Evolutionary conservation across 1,284 basidiomycete species (phyloP).

Genomic region (Agroathelia rolfsii): DNA sequence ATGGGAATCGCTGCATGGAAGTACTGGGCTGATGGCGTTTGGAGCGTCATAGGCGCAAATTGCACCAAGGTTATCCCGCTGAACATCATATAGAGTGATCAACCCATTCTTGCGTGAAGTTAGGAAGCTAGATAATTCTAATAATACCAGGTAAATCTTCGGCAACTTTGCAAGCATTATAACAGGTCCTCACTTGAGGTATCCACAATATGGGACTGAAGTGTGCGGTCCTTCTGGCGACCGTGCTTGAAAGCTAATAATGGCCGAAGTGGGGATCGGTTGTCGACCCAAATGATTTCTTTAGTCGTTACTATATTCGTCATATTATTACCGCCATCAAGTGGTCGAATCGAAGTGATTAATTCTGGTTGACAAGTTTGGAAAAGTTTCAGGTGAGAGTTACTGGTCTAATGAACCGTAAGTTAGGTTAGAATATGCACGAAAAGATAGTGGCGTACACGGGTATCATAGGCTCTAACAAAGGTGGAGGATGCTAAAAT

Average conservation of each 20-base stretch:
- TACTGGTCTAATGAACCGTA: conserved; percentile 5
- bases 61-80: conserved; percentile 17
- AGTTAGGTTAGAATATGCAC: conserved; percentile 5
- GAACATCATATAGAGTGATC: conserved; percentile 54
- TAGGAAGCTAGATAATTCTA: no score
- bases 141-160: no score
- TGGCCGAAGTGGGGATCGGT: conserved; percentile 42
- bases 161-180: no score
- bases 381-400: conserved; percentile 2
- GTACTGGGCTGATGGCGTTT: conserved; percentile 16
- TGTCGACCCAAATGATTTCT: conserved; percentile 59
- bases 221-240: conserved; percentile 47
- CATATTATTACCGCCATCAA: no score
- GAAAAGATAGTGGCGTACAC: conserved; percentile 27
- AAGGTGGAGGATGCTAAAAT: conserved; percentile 26
- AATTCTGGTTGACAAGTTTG: conserved; percentile 11
- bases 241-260: conserved; percentile 52
- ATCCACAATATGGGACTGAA: conserved; percentile 32
- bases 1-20: conserved; percentile 11
- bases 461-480: no score
- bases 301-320: conserved; percentile 47
- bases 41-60: conserved; percentile 18
- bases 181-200: no score
- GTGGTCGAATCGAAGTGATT: conserved; percentile 19
- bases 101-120: conserved; percentile 47